These are phyloP conservation scores for Emergomyces pasteurianus DNA, from an alignment of 2,329 filamentous ascomycete species.

Conservation along the genomic window DNA sequence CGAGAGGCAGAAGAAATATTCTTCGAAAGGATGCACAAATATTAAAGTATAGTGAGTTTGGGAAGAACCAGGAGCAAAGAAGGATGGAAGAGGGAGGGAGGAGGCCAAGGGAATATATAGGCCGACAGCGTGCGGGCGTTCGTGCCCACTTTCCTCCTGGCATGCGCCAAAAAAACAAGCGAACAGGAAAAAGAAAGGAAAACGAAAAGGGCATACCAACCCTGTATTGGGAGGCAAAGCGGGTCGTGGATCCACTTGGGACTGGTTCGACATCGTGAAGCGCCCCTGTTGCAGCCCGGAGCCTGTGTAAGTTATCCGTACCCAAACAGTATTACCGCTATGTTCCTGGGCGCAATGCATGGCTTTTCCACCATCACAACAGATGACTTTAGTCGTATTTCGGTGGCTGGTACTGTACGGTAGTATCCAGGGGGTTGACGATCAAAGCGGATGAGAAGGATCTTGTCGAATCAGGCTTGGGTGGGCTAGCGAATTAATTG, in stretches of 20 bases:
- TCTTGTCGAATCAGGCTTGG: neutral
- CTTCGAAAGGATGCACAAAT: neutral
- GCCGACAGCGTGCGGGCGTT: neutral
- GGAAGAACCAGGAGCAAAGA: neutral
- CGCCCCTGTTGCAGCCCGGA: neutral
- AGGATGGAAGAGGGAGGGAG: neutral
- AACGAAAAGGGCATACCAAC: neutral
- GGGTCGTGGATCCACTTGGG: neutral
- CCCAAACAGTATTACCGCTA: neutral
- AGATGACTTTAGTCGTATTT: too few species aligned
- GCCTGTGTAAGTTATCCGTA: neutral
- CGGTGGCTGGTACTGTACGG: neutral
- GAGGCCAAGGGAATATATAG: neutral
- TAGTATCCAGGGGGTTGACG: neutral
- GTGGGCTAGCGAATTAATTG: neutral
- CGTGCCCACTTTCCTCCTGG: neutral
- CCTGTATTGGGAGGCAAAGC: neutral
- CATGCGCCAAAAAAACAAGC: too few species aligned
- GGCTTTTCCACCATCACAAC: too few species aligned
- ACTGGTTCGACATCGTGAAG: neutral
- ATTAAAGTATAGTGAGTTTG: neutral
- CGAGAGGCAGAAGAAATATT: constrained; percentile 1
- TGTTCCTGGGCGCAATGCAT: neutral
- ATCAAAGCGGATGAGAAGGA: neutral
- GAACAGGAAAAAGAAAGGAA: too few species aligned